These are phyloP conservation scores for Gloeopeniophorella convolvens DNA, from an alignment of 768 basidiomycete species.

Conservation along the genomic window DNA sequence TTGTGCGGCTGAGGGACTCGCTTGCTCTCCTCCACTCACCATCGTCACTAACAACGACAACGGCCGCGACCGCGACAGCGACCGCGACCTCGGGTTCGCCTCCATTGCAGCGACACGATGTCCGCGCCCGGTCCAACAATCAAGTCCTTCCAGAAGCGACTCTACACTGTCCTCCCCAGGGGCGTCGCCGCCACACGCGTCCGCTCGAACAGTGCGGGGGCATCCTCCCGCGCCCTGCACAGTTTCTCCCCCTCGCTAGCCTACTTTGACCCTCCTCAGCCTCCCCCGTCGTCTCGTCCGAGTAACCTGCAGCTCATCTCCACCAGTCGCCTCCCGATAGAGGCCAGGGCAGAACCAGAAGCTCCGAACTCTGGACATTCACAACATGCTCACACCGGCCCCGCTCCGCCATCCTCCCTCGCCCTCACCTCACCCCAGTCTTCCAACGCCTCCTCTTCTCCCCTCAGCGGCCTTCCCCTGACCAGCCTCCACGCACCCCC, in stretches of 20 bases:
- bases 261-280: conserved; percentile 37
- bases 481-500: conserved; percentile 35
- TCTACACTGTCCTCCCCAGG: conserved; percentile 40
- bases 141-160: conserved; percentile 47
- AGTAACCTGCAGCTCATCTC: conserved; percentile 34
- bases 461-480: conserved; percentile 29
- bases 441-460: conserved; percentile 25
- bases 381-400: conserved; percentile 29
- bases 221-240: conserved; percentile 39
- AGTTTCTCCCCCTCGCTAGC: conserved; percentile 31
- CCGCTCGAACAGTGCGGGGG: conserved; percentile 36
- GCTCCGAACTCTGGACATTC: conserved; percentile 26
- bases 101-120: too few relatives aligned
- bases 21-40: too few relatives aligned
- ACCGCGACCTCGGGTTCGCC: too few relatives aligned
- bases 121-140: conserved; percentile 36
- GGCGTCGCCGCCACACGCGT: conserved; percentile 31
- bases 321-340: conserved; percentile 39
- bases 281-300: conserved; percentile 34
- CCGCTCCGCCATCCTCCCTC: conserved; percentile 34
- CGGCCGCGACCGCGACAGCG: too few relatives aligned
- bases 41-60: too few relatives aligned
- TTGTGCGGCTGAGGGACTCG: too few relatives aligned
- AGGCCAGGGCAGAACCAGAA: conserved; percentile 41
- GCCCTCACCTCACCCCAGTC: conserved; percentile 41